A percentile compares a stretch with the other conserved stretches of the same genome.
Conservation (phyloP, 306 rosid species). For the Acmispon strigosus region DNA sequence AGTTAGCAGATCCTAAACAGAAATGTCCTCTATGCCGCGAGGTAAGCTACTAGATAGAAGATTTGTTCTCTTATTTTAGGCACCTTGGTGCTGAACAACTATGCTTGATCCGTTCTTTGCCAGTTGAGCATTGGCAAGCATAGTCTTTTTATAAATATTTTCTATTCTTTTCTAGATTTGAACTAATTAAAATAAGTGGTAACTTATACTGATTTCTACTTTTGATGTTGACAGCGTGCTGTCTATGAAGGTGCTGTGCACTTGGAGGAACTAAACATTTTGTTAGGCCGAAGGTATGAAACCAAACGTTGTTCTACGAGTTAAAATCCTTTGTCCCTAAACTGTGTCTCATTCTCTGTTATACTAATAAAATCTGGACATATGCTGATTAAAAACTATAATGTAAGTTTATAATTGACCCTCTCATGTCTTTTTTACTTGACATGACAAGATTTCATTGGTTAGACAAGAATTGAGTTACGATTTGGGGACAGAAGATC, state of each 20-base stretch:
- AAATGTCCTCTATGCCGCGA: constrained; percentile 90
- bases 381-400: no score
- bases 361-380: no score
- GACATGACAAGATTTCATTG: no score
- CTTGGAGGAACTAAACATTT: constrained; percentile 68
- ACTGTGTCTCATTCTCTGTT: no score
- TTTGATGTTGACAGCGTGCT: constrained; percentile 40
- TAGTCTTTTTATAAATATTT: not conserved
- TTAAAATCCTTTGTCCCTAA: no score
- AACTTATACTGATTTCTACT: not conserved
- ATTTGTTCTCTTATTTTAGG: not conserved
- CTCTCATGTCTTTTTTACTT: no score
- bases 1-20: constrained; percentile 42
- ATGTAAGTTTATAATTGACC: no score
- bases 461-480: no score
- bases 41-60: constrained; percentile 32
- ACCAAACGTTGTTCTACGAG: no score
- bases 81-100: not conserved
- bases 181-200: not conserved
- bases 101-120: not conserved
- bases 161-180: not conserved
- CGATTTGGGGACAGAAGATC: no score
- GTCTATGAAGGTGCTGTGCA: constrained; percentile 69
- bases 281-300: constrained; percentile 58
- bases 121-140: not conserved